Percentiles rank a stretch among this genome's conserved stretches.
These are phyloP conservation scores for Solanum hybrid DNA, from an alignment of 305 asterid species.

Conservation along the genomic window DNA sequence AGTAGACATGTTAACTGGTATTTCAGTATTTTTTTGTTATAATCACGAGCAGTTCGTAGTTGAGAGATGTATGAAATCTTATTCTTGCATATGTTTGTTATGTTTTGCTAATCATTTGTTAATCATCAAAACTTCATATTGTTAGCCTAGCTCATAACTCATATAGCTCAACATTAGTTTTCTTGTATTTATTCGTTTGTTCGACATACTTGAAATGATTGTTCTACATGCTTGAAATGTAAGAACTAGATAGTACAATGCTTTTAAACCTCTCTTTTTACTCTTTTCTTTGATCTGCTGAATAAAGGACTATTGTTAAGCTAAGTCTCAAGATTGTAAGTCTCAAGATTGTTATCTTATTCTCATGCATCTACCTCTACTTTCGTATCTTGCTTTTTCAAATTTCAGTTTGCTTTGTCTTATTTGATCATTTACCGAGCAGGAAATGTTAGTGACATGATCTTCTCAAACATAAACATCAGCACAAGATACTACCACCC, in stretches of 20 bases:
- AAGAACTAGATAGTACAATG: not conserved
- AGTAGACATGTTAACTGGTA: not conserved
- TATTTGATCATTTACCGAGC: conserved; percentile 11
- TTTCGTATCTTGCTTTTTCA: not conserved
- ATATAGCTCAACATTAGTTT: not conserved
- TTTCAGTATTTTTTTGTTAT: not conserved
- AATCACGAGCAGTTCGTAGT: not conserved
- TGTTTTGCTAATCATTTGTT: not conserved
- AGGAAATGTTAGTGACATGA: conserved; percentile 70
- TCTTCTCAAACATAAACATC: conserved; percentile 77
- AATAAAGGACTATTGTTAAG: not conserved
- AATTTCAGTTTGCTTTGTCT: not conserved
- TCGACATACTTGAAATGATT: not conserved
- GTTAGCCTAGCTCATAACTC: not conserved
- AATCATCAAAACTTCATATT: not conserved
- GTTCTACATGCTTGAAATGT: not conserved
- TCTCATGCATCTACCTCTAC: not conserved
- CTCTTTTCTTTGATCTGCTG: not conserved
- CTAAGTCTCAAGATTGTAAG: not conserved
- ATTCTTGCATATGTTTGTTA: not conserved
- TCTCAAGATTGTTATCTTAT: not conserved
- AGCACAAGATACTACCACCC: conserved; percentile 79
- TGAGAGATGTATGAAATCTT: not conserved
- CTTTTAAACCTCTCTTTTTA: not conserved
- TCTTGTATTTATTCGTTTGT: not conserved